Base-by-base conservation (phyloP, 148 eudicot species). In the Camellia sinensis region DNA sequence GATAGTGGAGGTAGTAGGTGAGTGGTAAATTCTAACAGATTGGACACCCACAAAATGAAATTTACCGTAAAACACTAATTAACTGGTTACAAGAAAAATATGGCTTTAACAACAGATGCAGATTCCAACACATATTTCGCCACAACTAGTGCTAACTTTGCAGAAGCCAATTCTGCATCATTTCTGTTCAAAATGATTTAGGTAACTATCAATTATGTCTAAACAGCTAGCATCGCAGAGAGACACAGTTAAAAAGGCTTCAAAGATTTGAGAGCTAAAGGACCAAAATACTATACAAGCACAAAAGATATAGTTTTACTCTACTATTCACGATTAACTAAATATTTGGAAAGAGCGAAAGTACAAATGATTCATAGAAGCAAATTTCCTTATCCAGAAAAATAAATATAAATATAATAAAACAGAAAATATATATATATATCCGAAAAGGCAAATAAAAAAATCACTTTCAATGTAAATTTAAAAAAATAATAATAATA, bases 81-180 rank as follows among this genome's bases (percentile, higher is more conserved):
- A 72, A 29, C 64, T 56, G 5, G 6, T 2, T 76, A 0, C 11
- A 67, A 62, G 12, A 72, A 6, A 19, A 67, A 64, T 19, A 59
- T 37, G 40, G 48, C 89, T 82, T 87, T 95, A 86, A 93, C 99
- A 69, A 91, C 77, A 18, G 98, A 93, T 78, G 95, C 97, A 75
- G 97, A 88, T n/a, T 92, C 93, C 64, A 95, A 80, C 53, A 95
- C 99, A 84, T 92, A 95, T 79, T 92, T 89, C 85, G 93, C 99
- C 81, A 95, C 98, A 73, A 95, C 94, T 74, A 93, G 82, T 43
- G 97, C 90, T 79, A 95, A 83, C 87, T 95, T 98, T 66, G 99
- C 99, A 84, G 93, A 98, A 50, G 97, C 97, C 83, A 95, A 85
- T 83, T 97, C 99, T 57, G 99, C 99, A 88, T 95, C 99, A 77